Conservation (phyloP, 805 yeast genomes). For the Diddensiella transvaalensis region DNA sequence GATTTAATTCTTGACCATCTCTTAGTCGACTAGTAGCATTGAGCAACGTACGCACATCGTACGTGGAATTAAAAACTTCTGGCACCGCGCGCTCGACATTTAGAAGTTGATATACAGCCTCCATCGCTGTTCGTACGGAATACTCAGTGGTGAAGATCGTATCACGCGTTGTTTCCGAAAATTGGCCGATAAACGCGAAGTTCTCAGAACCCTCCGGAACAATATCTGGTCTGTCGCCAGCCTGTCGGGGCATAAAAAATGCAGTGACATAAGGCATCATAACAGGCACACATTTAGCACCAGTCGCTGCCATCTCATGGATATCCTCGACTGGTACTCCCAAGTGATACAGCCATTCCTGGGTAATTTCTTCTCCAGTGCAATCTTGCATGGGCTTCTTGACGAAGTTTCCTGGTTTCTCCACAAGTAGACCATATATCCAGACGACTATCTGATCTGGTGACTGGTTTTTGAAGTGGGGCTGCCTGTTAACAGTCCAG, state of each 20-base stretch:
- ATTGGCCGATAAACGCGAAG: conserved; percentile 3
- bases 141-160: no score
- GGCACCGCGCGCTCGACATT: no score
- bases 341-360: conserved; percentile 3
- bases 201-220: neutral
- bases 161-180: conserved; percentile 1
- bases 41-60: no score
- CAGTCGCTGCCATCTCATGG: neutral
- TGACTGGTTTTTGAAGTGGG: no score
- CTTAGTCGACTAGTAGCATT: no score
- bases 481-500: no score
- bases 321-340: conserved; percentile 1
- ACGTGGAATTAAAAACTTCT: no score
- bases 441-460: no score
- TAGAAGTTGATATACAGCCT: no score
- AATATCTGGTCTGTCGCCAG: conserved; percentile 1
- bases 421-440: no score
- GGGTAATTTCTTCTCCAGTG: conserved; percentile 4
- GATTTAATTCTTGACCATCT: no score
- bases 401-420: neutral
- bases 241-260: conserved; percentile 2
- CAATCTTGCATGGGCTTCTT: neutral
- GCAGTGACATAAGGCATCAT: conserved; percentile 3
- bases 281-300: conserved; percentile 2
- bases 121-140: no score